Evolutionary conservation across 2,329 filamentous ascomycete genomes (phyloP).

Genomic region (Colletotrichum siamense): DNA sequence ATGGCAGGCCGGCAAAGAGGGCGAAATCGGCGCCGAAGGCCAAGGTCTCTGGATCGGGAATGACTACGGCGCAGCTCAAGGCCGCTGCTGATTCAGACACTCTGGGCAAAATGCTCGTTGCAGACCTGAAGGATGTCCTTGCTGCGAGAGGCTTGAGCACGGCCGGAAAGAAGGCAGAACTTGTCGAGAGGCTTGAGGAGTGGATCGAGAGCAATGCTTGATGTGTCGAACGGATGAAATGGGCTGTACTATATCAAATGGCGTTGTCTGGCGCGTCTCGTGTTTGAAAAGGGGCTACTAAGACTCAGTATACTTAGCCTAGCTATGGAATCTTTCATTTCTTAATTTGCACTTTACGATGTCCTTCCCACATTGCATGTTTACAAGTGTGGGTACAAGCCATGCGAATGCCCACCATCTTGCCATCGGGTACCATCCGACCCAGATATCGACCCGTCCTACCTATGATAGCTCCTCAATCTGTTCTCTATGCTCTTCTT

Average conservation of each 20-base stretch:
- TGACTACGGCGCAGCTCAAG: constrained; percentile 54
- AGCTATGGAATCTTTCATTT: not conserved
- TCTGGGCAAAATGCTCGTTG: constrained; percentile 60
- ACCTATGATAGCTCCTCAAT: not conserved
- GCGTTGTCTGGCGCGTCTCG: not conserved
- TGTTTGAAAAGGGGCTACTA: not conserved
- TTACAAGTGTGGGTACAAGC: not conserved
- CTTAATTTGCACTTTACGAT: not conserved
- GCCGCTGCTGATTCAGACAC: constrained; percentile 48
- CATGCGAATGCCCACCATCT: not conserved
- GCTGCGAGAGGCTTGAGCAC: constrained; percentile 52
- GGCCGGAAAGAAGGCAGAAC: constrained; percentile 57
- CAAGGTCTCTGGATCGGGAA: constrained; percentile 36
- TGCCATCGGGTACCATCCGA: not conserved
- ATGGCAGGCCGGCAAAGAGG: constrained; percentile 52
- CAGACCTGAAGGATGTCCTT: constrained; percentile 56
- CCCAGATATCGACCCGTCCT: not conserved
- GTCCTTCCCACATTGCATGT: not conserved
- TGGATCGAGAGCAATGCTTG: constrained; percentile 57
- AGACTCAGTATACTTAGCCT: rapidly evolving
- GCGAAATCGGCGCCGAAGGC: constrained; percentile 34
- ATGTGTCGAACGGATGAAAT: not conserved
- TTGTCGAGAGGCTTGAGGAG: constrained; percentile 60
- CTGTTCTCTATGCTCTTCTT: not conserved
- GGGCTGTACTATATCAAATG: not conserved